Evolutionary conservation across 2,329 filamentous ascomycete genomes (phyloP).

Genomic region (Beauveria brongniartii): DNA sequence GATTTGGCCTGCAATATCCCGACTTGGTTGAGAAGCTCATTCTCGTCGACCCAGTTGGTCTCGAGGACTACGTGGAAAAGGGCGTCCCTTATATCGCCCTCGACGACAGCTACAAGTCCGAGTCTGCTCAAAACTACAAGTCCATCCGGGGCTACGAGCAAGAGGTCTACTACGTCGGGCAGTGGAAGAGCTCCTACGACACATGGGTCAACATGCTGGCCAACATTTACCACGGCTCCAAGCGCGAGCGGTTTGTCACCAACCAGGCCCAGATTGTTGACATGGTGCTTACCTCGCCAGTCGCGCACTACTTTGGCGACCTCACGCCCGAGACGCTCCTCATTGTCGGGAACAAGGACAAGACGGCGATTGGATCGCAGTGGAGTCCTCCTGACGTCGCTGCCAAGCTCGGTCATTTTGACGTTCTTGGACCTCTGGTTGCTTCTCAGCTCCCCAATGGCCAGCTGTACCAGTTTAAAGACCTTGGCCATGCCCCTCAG

Average conservation of each 20-base stretch:
- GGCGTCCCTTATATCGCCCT: slow-evolving; percentile 39
- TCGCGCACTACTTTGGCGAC: slow-evolving; percentile 40
- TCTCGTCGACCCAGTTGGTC: slow-evolving; percentile 43
- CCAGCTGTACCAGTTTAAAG: slow-evolving; percentile 37
- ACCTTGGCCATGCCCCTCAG: slow-evolving; percentile 44
- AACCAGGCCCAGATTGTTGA: slow-evolving; percentile 45
- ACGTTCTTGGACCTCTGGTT: slow-evolving; percentile 38
- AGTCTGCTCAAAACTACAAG: slow-evolving; percentile 32
- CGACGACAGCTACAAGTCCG: slow-evolving; percentile 29
- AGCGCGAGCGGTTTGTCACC: slow-evolving; percentile 33
- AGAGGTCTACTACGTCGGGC: slow-evolving; percentile 38
- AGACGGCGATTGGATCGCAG: slow-evolving; percentile 45
- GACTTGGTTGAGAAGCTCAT: slow-evolving; percentile 33
- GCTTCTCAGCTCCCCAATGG: slow-evolving; percentile 34
- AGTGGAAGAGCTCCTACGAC: slow-evolving; percentile 42
- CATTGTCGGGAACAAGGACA: slow-evolving; percentile 43
- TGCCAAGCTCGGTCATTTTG: slow-evolving; percentile 39
- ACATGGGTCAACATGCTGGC: slow-evolving; percentile 47
- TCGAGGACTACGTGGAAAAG: slow-evolving; percentile 45
- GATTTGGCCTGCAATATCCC: slow-evolving; percentile 44
- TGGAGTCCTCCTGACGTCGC: slow-evolving; percentile 39
- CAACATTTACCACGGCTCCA: slow-evolving; percentile 39
- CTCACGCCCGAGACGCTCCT: slow-evolving; percentile 39
- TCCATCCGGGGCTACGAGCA: slow-evolving; percentile 40
- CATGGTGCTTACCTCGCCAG: slow-evolving; percentile 44